phyloP scores from a whole-genome alignment of 805 yeast species.

The Lachancea dasiensis region DNA sequence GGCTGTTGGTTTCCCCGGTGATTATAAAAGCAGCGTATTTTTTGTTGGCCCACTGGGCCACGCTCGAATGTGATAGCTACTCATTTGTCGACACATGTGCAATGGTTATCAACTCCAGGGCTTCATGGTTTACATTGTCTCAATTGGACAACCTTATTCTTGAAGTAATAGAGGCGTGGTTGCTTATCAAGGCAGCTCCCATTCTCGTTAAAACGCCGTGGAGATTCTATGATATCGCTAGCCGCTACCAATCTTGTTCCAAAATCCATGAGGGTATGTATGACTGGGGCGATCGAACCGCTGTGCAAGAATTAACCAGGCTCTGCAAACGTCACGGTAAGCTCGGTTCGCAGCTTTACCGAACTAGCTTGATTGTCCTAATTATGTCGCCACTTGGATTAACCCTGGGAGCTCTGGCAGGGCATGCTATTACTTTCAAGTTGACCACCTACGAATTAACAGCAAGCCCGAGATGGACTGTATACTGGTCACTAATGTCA shows the following conservation, averaged over 20 bases:
- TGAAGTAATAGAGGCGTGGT: conserved; percentile 5
- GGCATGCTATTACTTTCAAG: conserved; percentile 1
- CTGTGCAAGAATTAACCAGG: background rate
- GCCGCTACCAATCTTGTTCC: conserved; percentile 1
- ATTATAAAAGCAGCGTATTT: conserved; percentile 2
- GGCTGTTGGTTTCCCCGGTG: conserved; percentile 1
- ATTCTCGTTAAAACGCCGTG: conserved; percentile 5
- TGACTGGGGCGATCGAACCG: background rate
- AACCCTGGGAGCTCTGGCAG: background rate
- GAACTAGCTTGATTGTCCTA: conserved; percentile 1
- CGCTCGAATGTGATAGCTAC: conserved; percentile 2
- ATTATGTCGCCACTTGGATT: conserved; percentile 1
- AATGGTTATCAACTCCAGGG: background rate
- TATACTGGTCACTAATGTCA: conserved; percentile 3
- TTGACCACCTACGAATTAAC: background rate
- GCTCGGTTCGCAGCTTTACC: background rate
- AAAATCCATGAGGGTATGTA: conserved; percentile 1
- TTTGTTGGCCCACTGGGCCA: conserved; percentile 4
- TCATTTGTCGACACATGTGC: conserved; percentile 4
- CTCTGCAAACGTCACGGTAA: conserved; percentile 5
- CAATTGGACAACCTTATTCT: conserved; percentile 7
- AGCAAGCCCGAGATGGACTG: background rate
- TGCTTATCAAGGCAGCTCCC: background rate
- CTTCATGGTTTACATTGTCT: conserved; percentile 2
- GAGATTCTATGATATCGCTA: conserved; percentile 3